Evolutionary conservation across 148 eudicot genomes (phyloP).

Genomic region (Vaccinium myrtillus): DNA sequence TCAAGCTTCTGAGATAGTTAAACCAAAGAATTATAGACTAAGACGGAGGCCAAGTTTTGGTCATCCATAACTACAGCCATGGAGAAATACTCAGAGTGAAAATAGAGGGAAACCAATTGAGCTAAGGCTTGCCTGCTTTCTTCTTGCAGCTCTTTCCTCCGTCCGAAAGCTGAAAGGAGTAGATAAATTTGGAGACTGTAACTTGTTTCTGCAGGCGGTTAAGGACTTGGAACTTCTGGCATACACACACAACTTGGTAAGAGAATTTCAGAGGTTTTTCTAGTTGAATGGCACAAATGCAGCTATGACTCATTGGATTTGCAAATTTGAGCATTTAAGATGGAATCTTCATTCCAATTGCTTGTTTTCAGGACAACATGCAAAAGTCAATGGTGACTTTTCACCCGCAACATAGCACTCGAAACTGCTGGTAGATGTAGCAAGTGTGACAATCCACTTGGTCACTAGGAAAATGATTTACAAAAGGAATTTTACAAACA

Average conservation of each 20-base stretch:
- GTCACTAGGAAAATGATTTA: not conserved
- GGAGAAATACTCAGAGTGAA: not conserved
- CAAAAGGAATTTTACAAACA: too few species aligned
- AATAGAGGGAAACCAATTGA: not conserved
- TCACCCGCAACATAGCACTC: not conserved
- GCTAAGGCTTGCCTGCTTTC: constrained; percentile 46
- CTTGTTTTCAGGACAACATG: not conserved
- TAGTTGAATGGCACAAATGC: not conserved
- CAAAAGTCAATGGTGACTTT: not conserved
- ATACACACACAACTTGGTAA: constrained; percentile 1
- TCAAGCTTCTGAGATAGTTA: constrained; percentile 43
- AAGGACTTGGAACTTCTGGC: constrained; percentile 42
- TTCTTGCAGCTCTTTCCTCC: constrained; percentile 57
- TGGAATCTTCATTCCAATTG: not conserved
- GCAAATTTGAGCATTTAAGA: not conserved
- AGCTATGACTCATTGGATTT: not conserved
- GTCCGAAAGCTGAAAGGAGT: constrained; percentile 46
- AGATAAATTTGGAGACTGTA: constrained; percentile 46
- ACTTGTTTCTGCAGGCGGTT: constrained; percentile 42
- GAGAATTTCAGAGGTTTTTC: constrained; percentile 8
- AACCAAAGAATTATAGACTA: not conserved
- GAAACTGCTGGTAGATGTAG: not conserved
- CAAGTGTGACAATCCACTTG: not conserved
- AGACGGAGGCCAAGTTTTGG: not conserved
- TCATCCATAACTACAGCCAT: not conserved